phyloP scores from a whole-genome alignment of 106 monocot species.

The Dactylorhiza incarnata region DNA sequence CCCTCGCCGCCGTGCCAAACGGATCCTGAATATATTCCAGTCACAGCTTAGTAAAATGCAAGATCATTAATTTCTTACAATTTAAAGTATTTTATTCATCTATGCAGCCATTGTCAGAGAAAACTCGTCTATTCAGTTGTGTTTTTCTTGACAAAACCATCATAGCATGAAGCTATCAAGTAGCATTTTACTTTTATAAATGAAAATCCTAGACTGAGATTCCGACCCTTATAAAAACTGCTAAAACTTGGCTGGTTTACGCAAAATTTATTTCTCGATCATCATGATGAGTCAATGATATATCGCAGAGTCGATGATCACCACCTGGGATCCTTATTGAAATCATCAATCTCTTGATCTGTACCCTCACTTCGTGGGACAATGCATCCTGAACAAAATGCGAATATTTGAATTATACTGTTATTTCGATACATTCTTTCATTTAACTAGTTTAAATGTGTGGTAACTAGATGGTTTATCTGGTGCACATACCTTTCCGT shows the following conservation, averaged over 20 bases:
- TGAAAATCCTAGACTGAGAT: not conserved
- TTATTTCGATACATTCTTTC: not conserved
- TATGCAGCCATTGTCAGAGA: not conserved
- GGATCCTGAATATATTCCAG: no score
- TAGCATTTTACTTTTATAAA: not conserved
- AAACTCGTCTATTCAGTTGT: not conserved
- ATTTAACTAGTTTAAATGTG: not conserved
- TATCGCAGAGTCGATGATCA: no score
- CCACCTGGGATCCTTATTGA: not conserved
- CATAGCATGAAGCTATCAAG: not conserved
- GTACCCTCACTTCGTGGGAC: not conserved
- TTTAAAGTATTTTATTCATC: not conserved
- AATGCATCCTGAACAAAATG: not conserved
- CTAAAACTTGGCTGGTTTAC: not conserved
- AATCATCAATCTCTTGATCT: not conserved
- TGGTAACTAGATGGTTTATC: slow-evolving; percentile 5
- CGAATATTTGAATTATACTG: not conserved
- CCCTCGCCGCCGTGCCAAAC: no score
- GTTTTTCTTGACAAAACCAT: not conserved
- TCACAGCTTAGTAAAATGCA: no score
- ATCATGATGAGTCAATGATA: not conserved
- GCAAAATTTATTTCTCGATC: not conserved
- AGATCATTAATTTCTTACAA: no score
- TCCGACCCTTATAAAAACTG: not conserved
- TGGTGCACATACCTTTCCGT: not conserved